These are phyloP conservation scores for Castanea crenata DNA, from an alignment of 306 rosid species.

Conservation along the genomic window DNA sequence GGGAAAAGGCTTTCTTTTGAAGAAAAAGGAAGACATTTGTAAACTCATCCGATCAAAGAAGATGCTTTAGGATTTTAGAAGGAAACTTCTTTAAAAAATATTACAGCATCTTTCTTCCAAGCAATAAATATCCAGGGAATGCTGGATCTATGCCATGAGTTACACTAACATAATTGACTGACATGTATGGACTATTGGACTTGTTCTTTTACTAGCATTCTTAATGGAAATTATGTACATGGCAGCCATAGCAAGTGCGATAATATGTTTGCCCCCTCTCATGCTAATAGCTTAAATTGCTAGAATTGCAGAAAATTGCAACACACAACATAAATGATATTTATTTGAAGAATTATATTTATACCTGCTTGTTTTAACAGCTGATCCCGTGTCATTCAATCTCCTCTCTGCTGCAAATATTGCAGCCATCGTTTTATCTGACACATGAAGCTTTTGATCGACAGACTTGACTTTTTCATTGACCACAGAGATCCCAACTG, in stretches of 20 bases:
- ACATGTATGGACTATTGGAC: neutral
- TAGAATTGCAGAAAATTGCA: neutral
- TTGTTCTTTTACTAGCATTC: neutral
- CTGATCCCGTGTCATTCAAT: conserved; percentile 86
- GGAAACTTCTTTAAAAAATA: neutral
- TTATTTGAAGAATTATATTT: neutral
- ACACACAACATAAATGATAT: neutral
- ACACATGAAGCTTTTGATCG: conserved; percentile 85
- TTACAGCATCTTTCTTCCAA: neutral
- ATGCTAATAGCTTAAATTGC: neutral
- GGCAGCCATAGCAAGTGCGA: too few species aligned
- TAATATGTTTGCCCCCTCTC: neutral
- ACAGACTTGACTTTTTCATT: conserved; percentile 90
- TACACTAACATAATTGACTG: neutral
- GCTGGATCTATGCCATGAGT: neutral
- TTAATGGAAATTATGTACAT: too few species aligned
- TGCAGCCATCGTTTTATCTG: conserved; percentile 94
- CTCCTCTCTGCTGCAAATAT: conserved; percentile 84
- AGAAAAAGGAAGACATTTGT: neutral
- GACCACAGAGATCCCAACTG: conserved; percentile 76
- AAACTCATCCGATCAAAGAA: neutral
- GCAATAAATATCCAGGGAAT: neutral
- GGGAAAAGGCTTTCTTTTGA: neutral
- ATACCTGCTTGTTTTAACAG: conserved; percentile 93
- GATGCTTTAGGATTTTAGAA: neutral